phyloP scores from a whole-genome alignment of 2,329 filamentous ascomycete species.

The Sclerotinia sclerotiorum region DNA sequence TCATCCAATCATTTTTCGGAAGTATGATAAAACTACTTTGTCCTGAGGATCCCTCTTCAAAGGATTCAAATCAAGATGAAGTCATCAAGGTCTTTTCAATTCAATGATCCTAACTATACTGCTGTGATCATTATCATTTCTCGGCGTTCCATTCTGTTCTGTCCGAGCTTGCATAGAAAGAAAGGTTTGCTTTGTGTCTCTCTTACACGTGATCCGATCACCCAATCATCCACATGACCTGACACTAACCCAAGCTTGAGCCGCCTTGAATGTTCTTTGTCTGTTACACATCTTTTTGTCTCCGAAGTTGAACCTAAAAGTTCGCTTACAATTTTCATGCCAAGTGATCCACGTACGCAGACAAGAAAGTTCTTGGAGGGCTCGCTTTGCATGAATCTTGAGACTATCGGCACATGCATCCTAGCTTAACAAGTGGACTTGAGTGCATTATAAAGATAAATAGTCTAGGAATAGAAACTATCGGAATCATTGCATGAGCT shows the following conservation, averaged over 20 bases:
- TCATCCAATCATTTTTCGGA: not conserved
- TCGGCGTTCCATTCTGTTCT: not conserved
- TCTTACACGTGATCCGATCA: not conserved
- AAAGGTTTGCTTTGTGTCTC: not conserved
- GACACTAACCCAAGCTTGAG: not conserved
- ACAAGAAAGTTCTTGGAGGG: slow-evolving; percentile 5
- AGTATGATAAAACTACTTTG: not conserved
- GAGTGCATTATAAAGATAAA: not conserved
- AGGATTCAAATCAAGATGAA: not conserved
- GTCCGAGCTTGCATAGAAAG: not conserved
- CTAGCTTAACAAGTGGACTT: not conserved
- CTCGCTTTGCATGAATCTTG: not conserved
- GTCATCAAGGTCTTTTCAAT: slow-evolving; percentile 2
- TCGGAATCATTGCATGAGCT: not conserved
- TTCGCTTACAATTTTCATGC: not conserved
- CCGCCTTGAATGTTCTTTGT: slow-evolving; percentile 3
- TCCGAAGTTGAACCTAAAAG: slow-evolving; percentile 2
- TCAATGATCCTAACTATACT: not conserved
- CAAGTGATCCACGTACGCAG: not conserved
- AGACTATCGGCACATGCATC: not conserved
- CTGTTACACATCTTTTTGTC: not conserved
- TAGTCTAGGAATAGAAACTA: not conserved
- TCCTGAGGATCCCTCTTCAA: not conserved
- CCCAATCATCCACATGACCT: not conserved
- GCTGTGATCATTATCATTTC: not conserved